Evolutionary conservation across 768 basidiomycete genomes (phyloP).

Genomic region (Russula sp.): DNA sequence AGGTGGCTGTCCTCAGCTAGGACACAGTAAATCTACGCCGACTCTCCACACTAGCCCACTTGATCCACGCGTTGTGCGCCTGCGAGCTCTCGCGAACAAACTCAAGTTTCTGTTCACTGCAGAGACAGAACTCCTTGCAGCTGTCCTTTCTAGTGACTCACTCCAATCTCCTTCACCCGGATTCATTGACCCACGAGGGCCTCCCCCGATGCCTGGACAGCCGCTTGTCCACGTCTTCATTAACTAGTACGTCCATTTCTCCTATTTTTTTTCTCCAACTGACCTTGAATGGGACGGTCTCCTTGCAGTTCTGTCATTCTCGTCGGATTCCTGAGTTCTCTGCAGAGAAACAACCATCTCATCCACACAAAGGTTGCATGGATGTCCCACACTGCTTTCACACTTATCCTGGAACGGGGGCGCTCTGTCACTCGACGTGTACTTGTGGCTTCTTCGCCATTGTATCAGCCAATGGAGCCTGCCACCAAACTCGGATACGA

Average conservation of each 20-base stretch:
- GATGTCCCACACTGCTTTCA: conserved; percentile 70
- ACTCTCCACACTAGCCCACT: conserved; percentile 35
- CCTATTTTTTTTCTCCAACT: conserved; percentile 1
- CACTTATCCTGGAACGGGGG: conserved; percentile 75
- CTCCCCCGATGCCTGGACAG: conserved; percentile 28
- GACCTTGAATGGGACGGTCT: conserved; percentile 2
- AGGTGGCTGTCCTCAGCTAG: conserved; percentile 28
- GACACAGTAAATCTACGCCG: conserved; percentile 43
- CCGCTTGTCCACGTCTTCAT: conserved; percentile 40
- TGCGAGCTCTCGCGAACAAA: conserved; percentile 50
- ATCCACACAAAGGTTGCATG: conserved; percentile 36
- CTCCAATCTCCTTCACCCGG: conserved; percentile 24
- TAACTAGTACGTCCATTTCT: conserved; percentile 43
- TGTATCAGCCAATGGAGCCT: conserved; percentile 74
- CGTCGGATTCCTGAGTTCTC: conserved; percentile 61
- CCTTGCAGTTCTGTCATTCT: conserved; percentile 72
- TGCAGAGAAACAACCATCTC: conserved; percentile 46
- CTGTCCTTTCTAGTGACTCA: conserved; percentile 28
- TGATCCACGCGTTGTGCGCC: conserved; percentile 41
- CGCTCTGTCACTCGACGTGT: conserved; percentile 67
- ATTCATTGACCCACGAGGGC: conserved; percentile 34
- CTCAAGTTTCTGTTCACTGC: conserved; percentile 50
- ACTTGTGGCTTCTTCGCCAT: conserved; percentile 72
- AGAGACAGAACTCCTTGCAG: conserved; percentile 31
- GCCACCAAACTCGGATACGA: conserved; percentile 71